Conservation (phyloP, 805 yeast species). For the Saccharomycopsis babjevae region DNA sequence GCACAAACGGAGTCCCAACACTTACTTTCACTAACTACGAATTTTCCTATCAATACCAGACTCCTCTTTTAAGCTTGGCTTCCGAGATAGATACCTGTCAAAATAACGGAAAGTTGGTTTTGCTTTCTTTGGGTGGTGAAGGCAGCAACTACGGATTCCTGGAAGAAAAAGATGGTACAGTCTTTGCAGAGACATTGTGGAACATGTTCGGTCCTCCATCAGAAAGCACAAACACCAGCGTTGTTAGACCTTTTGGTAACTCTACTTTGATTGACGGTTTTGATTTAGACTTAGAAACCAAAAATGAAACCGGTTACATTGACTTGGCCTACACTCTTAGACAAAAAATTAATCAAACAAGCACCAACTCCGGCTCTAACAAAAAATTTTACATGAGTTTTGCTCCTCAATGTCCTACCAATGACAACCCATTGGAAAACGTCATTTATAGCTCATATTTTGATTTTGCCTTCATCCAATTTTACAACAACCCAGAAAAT, state of each 20-base stretch:
- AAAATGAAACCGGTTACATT: constrained; percentile 38
- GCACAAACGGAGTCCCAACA: constrained; percentile 27
- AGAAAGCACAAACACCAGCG: constrained; percentile 3
- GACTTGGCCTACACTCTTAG: constrained; percentile 34
- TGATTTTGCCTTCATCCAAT: constrained; percentile 56
- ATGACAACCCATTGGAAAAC: constrained; percentile 39
- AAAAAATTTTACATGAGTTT: constrained; percentile 48
- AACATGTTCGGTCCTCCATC: constrained; percentile 41
- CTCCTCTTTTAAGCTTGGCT: constrained; percentile 42
- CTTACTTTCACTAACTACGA: constrained; percentile 29
- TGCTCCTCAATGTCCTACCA: constrained; percentile 61
- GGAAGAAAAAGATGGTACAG: constrained; percentile 25
- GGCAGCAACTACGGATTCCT: constrained; percentile 25
- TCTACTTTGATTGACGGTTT: constrained; percentile 63
- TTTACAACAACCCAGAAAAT: constrained; percentile 57
- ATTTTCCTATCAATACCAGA: constrained; percentile 42
- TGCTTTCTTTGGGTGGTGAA: constrained; percentile 56
- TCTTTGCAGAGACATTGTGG: constrained; percentile 48
- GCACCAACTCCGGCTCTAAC: constrained; percentile 22
- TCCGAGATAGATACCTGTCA: constrained; percentile 70
- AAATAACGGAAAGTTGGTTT: constrained; percentile 60
- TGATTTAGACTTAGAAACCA: constrained; percentile 78
- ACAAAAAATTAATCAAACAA: constrained; percentile 15
- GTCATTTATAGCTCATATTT: constrained; percentile 36
- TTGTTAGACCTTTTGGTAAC: constrained; percentile 40